Evolutionary conservation across 108 stramenopile species (phyloP), one percentile per base, ranked within the genome.

Genomic region (Phaeodactylum tricornutum): DNA sequence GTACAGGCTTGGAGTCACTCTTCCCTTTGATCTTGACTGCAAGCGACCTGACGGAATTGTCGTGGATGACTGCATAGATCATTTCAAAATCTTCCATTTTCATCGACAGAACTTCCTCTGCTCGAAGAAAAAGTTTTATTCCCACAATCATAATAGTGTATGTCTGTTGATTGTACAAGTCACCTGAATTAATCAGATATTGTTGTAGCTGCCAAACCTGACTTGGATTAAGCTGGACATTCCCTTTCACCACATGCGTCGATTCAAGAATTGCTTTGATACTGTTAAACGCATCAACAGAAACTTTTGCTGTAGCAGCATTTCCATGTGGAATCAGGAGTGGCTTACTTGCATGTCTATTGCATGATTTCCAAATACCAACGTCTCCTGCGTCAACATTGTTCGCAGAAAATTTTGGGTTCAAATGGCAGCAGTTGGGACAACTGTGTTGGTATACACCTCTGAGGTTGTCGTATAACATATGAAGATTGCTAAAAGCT

Each of bases 111-210:
- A 45, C 4, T 8, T 45, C 44, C 2, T n/a, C 15, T n/a, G 21
- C 44, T 4, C 44, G 44, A 4, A 45, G 24, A 45, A 45, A 45
- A 21, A 45, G 23, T n/a, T 21, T 24, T 6, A 45, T 45, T 3
- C 44, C 44, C 4, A 45, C n/a, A 4, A 45, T 21, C n/a, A 24
- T 45, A 21, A 45, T 45, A 25, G 26, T 25, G 44, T 45, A 45
- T 3, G 26, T 21, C 44, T 24, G 20, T 25, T 24, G 20, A 4
- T 25, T 25, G n/a, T 45, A 22, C 22, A 45, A 25, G 3, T 17
- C 4, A 5, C 44, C 44, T 23, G 20, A 24, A 25, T 25, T 24
- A 21, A 21, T 5, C n/a, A 45, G 24, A n/a, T 17, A 4, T n/a
- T 17, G n/a, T n/a, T 25, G 44, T 3, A 45, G 17, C 20, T 22